phyloP scores from a whole-genome alignment of 305 asterid genomes.

The Fraxinus xanthoxyloides region DNA sequence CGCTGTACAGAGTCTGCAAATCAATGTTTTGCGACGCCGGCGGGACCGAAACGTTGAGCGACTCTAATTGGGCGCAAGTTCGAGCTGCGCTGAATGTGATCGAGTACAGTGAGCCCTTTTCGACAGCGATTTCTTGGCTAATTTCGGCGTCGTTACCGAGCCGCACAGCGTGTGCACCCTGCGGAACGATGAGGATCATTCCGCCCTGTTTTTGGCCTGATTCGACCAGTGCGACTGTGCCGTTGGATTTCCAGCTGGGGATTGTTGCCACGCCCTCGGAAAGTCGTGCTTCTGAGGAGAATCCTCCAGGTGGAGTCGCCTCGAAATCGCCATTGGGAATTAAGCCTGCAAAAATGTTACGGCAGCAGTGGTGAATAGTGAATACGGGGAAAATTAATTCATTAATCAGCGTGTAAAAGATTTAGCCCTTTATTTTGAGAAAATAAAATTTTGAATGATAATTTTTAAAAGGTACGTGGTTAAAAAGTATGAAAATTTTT shows the following conservation, averaged over 20 bases:
- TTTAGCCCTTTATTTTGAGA: too few species aligned
- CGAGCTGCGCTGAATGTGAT: constrained; percentile 95
- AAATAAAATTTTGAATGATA: too few species aligned
- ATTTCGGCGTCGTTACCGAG: constrained; percentile 91
- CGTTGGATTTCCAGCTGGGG: constrained; percentile 77
- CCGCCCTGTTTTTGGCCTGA: constrained; percentile 91
- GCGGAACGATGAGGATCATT: constrained; percentile 90
- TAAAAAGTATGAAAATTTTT: too few species aligned
- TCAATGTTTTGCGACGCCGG: constrained; percentile 83
- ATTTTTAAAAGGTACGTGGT: too few species aligned
- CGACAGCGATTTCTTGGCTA: constrained; percentile 67
- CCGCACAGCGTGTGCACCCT: constrained; percentile 74
- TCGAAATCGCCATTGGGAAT: constrained; percentile 87
- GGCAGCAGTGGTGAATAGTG: background rate
- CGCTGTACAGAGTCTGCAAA: constrained; percentile 81
- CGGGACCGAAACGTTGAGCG: constrained; percentile 80
- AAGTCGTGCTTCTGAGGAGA: constrained; percentile 38
- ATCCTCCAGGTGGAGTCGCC: constrained; percentile 76
- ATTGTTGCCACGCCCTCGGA: constrained; percentile 51
- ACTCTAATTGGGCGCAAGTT: constrained; percentile 94
- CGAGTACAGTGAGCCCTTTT: constrained; percentile 72
- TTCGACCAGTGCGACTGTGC: constrained; percentile 75
- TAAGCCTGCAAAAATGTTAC: constrained; percentile 42
- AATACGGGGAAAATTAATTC: background rate
- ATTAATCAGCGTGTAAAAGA: too few species aligned